phyloP scores from a whole-genome alignment of 768 basidiomycete genomes.

The Boletus pseudo-olivaceus region DNA sequence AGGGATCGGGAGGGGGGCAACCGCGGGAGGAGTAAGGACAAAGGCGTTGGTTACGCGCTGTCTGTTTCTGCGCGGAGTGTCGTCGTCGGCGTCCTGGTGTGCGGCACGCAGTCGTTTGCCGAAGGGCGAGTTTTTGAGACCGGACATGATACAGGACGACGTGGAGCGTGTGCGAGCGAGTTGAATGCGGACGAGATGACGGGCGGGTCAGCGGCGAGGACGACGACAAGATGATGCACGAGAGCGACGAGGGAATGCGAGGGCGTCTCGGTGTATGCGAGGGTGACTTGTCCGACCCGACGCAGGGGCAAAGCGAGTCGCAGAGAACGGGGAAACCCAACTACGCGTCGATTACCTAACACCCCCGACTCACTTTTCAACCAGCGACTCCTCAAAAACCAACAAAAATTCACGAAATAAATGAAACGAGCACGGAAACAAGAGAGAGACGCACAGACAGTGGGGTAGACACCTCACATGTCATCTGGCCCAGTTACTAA shows the following conservation, averaged over 20 bases:
- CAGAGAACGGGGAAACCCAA: slow-evolving; percentile 17
- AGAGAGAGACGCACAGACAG: background rate
- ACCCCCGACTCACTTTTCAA: slow-evolving; percentile 19
- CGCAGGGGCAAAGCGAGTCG: slow-evolving; percentile 24
- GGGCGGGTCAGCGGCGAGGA: background rate
- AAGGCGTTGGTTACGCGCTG: slow-evolving; percentile 55
- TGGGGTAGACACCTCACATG: background rate
- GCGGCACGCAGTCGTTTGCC: slow-evolving; percentile 78
- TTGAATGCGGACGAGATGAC: background rate
- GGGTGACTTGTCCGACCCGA: slow-evolving; percentile 14
- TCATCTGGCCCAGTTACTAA: slow-evolving; percentile 12
- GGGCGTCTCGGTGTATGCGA: background rate
- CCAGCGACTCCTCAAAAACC: slow-evolving; percentile 16
- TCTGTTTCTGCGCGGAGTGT: slow-evolving; percentile 49
- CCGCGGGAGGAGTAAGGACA: slow-evolving; percentile 34
- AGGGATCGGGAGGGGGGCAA: slow-evolving; percentile 46
- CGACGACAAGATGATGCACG: background rate
- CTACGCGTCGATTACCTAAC: slow-evolving; percentile 35
- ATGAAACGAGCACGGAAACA: background rate
- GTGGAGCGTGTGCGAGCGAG: background rate
- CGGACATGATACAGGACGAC: slow-evolving; percentile 47
- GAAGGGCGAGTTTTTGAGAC: slow-evolving; percentile 81
- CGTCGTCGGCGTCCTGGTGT: slow-evolving; percentile 55
- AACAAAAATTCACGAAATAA: slow-evolving; percentile 6
- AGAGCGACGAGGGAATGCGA: background rate